These are phyloP conservation scores for Scortechinia acanthostroma DNA, from an alignment of 2,329 filamentous ascomycete species.

Conservation along the genomic window DNA sequence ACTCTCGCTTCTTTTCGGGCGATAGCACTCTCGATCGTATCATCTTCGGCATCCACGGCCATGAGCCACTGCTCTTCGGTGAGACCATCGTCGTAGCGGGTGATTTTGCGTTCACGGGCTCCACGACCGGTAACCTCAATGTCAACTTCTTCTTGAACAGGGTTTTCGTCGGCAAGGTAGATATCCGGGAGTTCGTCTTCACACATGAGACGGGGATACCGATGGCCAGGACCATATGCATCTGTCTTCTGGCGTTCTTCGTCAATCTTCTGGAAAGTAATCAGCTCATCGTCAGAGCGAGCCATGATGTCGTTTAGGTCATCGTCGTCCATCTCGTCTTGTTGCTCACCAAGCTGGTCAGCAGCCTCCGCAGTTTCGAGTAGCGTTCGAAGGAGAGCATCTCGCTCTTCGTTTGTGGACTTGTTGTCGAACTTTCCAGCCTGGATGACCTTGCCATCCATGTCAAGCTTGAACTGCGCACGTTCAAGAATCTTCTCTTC, in stretches of 20 bases:
- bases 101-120: slow-evolving; percentile 86
- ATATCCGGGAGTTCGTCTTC: slow-evolving; percentile 90
- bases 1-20: slow-evolving; percentile 81
- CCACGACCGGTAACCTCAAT: slow-evolving; percentile 73
- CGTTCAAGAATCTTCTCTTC: slow-evolving; percentile 98
- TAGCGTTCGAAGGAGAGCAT: slow-evolving; percentile 89
- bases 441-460: slow-evolving; percentile 99
- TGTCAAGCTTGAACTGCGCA: slow-evolving; percentile 94
- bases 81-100: slow-evolving; percentile 92
- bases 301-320: slow-evolving; percentile 93
- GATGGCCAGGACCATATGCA: slow-evolving; percentile 67
- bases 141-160: slow-evolving; percentile 71
- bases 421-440: slow-evolving; percentile 99
- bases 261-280: slow-evolving; percentile 76
- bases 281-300: slow-evolving; percentile 74
- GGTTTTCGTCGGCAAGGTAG: slow-evolving; percentile 80
- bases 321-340: slow-evolving; percentile 98
- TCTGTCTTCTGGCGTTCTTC: slow-evolving; percentile 61
- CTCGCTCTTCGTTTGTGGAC: slow-evolving; percentile 94
- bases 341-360: slow-evolving; percentile 62
- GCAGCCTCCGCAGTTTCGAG: slow-evolving; percentile 75
- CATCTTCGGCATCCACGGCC: slow-evolving; percentile 93
- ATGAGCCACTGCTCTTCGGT: slow-evolving; percentile 99
- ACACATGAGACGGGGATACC: slow-evolving; percentile 71
- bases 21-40: slow-evolving; percentile 83